phyloP scores from a whole-genome alignment of 2,329 filamentous ascomycete species.

The Colletotrichum spaethianum region DNA sequence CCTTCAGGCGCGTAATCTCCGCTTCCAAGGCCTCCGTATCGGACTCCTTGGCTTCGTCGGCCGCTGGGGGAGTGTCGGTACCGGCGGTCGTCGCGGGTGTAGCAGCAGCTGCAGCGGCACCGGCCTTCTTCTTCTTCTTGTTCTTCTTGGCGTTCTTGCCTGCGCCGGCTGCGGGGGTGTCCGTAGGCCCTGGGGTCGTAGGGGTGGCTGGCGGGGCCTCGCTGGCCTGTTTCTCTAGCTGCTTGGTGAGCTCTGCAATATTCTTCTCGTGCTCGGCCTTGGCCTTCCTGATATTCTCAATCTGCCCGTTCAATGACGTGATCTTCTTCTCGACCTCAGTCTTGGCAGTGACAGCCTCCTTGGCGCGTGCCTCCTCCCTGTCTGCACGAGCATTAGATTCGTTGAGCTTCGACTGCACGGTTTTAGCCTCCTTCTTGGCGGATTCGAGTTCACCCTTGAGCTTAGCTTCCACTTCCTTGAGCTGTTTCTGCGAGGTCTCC shows the following conservation, averaged over 20 bases:
- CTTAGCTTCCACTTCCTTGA: conserved; percentile 60
- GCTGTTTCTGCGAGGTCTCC: conserved; percentile 58
- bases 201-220: conserved; percentile 42
- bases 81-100: conserved; percentile 47
- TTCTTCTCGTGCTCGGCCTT: conserved; percentile 58
- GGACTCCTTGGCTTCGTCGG: conserved; percentile 44
- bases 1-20: conserved; percentile 65
- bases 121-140: conserved; percentile 90
- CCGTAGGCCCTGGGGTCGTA: conserved; percentile 40
- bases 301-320: conserved; percentile 55
- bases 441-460: conserved; percentile 46
- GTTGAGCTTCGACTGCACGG: conserved; percentile 48
- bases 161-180: conserved; percentile 44
- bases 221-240: conserved; percentile 45
- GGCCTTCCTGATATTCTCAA: conserved; percentile 55
- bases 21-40: conserved; percentile 59
- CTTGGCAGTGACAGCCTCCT: conserved; percentile 55
- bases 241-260: conserved; percentile 57
- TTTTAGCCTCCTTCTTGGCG: conserved; percentile 46
- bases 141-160: conserved; percentile 65
- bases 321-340: conserved; percentile 60
- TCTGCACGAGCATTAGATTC: conserved; percentile 44
- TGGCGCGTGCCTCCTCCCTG: conserved; percentile 50
- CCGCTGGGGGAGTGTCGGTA: conserved; percentile 49
- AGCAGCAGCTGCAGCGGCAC: conserved; percentile 56